These are phyloP conservation scores for Parachaetomium inaequale DNA, from an alignment of 495 filamentous ascomycete species.

Conservation along the genomic window DNA sequence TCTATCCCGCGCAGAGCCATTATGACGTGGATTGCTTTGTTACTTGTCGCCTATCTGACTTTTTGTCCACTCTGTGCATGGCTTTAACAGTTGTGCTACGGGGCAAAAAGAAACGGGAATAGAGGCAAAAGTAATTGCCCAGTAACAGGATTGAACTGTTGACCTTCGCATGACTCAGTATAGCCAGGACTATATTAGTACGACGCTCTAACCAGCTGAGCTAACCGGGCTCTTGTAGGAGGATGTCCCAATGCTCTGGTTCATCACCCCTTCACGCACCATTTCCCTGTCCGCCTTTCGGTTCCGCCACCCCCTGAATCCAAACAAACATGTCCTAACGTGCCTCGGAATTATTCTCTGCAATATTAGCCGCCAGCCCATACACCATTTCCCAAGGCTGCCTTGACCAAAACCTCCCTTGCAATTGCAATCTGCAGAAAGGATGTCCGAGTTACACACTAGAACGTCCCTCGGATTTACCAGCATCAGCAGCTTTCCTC, in stretches of 20 bases:
- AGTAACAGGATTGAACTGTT: slow-evolving; percentile 28
- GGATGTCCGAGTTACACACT: background rate
- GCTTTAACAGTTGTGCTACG: background rate
- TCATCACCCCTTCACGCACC: too few species aligned
- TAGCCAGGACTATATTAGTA: slow-evolving; percentile 19
- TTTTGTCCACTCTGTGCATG: too few species aligned
- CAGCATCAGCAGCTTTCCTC: background rate
- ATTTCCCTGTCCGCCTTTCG: background rate
- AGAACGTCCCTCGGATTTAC: background rate
- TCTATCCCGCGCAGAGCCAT: too few species aligned
- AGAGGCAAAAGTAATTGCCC: slow-evolving; percentile 10
- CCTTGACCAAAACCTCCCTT: background rate
- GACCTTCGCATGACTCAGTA: slow-evolving; percentile 20
- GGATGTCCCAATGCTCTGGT: background rate
- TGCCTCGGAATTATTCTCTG: background rate
- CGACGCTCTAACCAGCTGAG: slow-evolving; percentile 29
- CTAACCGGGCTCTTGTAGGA: slow-evolving; percentile 20
- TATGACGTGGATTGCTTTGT: background rate
- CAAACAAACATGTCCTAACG: too few species aligned
- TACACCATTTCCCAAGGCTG: too few species aligned
- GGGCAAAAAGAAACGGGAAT: background rate
- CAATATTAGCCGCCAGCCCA: too few species aligned
- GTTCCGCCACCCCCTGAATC: background rate
- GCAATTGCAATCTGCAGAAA: too few species aligned
- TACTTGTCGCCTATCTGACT: too few species aligned